These are phyloP conservation scores for Lophiotrema nucula DNA, from an alignment of 495 filamentous ascomycete genomes.

Conservation along the genomic window DNA sequence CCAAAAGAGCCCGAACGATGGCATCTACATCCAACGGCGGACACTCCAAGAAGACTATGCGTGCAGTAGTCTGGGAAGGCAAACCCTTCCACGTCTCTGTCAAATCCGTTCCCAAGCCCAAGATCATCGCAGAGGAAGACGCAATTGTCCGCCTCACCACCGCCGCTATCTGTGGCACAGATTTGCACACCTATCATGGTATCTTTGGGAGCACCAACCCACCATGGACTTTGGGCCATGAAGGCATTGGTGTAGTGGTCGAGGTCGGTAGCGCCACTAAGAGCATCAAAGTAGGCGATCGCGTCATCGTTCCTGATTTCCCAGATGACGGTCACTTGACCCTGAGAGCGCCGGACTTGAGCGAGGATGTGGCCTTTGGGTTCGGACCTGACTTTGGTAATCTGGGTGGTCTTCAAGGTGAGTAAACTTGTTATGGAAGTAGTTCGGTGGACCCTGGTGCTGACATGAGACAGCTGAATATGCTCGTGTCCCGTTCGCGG, in stretches of 20 bases:
- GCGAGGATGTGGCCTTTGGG: not conserved
- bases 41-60: conserved; percentile 8
- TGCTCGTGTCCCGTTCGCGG: conserved; percentile 56
- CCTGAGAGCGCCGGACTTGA: not conserved
- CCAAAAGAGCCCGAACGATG: too few relatives aligned
- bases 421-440: conserved; percentile 10
- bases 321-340: not conserved
- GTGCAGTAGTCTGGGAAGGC: conserved; percentile 16
- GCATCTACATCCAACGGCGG: too few relatives aligned
- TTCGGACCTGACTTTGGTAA: conserved; percentile 46
- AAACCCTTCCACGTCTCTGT: conserved; percentile 12
- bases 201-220: not conserved
- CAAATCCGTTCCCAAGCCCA: conserved; percentile 3
- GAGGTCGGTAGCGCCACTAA: conserved; percentile 49
- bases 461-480: conserved; percentile 45
- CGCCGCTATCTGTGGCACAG: conserved; percentile 36
- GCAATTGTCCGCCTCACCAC: conserved; percentile 17
- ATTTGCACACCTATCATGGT: conserved; percentile 52
- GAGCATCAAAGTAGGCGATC: conserved; percentile 35
- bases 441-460: not conserved
- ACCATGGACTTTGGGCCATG: conserved; percentile 50
- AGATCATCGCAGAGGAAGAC: not conserved
- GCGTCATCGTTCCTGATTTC: conserved; percentile 50
- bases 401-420: conserved; percentile 54
- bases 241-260: conserved; percentile 53